These are phyloP conservation scores for Aspergillus saccharolyticus DNA, from an alignment of 495 filamentous ascomycete species.

Conservation along the genomic window DNA sequence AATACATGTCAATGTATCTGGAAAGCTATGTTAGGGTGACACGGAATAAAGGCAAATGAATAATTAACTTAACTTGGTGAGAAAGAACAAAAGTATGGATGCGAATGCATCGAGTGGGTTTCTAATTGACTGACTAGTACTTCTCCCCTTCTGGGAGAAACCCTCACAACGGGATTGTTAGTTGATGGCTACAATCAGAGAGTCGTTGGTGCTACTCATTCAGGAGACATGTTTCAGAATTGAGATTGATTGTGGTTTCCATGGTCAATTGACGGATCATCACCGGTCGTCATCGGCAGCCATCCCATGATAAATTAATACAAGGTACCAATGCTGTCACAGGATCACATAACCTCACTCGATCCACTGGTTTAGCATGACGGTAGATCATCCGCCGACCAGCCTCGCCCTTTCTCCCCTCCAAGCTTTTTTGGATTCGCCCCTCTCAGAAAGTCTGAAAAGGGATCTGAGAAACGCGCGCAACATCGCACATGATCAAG, in stretches of 20 bases:
- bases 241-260: neutral
- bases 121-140: neutral
- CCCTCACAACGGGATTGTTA: neutral
- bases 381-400: conserved; percentile 21
- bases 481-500: conserved; percentile 1
- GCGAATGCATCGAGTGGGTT: neutral
- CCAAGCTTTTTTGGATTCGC: neutral
- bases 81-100: neutral
- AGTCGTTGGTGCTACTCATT: neutral
- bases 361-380: conserved; percentile 12
- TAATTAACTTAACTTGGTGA: neutral
- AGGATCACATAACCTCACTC: conserved; percentile 8
- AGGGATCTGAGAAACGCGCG: neutral
- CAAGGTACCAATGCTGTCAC: conserved; percentile 9
- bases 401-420: conserved; percentile 12
- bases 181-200: neutral
- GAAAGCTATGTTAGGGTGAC: neutral
- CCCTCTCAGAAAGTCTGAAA: neutral
- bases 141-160: too few species aligned
- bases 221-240: neutral
- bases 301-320: conserved; percentile 7
- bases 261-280: neutral
- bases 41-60: neutral
- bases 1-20: neutral
- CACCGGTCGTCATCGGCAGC: neutral